Evolutionary conservation across 2,329 filamentous ascomycete species (phyloP).

Genomic region (Alternaria viburni): DNA sequence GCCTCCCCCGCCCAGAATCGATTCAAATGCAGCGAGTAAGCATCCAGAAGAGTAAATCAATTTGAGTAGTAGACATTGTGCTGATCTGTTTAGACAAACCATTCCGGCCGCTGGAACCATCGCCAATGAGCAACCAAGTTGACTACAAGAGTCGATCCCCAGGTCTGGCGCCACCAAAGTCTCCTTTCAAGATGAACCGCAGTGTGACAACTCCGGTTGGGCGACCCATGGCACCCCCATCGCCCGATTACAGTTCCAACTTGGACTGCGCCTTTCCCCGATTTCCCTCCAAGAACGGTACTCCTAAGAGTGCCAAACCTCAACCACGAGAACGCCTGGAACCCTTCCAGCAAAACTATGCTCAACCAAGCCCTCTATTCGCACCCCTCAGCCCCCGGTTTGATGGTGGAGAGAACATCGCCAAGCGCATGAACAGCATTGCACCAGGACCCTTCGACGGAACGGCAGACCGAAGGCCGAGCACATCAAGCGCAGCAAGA

Average conservation of each 20-base stretch:
- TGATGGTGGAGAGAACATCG: slow-evolving; percentile 53
- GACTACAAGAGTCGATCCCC: slow-evolving; percentile 33
- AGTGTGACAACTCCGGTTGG: slow-evolving; percentile 45
- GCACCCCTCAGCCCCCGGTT: slow-evolving; percentile 58
- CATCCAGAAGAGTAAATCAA: slow-evolving; percentile 12
- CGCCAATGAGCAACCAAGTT: slow-evolving; percentile 37
- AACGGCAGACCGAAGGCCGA: slow-evolving; percentile 39
- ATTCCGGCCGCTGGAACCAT: slow-evolving; percentile 36
- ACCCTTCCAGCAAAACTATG: slow-evolving; percentile 38
- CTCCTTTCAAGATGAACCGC: slow-evolving; percentile 40
- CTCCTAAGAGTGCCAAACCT: slow-evolving; percentile 29
- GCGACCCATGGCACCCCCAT: slow-evolving; percentile 41
- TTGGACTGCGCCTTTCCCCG: slow-evolving; percentile 62
- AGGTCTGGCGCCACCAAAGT: slow-evolving; percentile 27
- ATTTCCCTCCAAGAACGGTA: slow-evolving; percentile 54
- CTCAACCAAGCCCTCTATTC: slow-evolving; percentile 47
- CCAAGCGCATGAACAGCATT: slow-evolving; percentile 70
- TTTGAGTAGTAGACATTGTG: not conserved
- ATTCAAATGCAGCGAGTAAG: slow-evolving; percentile 65
- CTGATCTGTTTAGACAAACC: slow-evolving; percentile 44
- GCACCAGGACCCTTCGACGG: slow-evolving; percentile 70
- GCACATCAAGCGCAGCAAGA: slow-evolving; percentile 44
- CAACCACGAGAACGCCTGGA: slow-evolving; percentile 31
- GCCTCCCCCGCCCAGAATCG: slow-evolving; percentile 61
- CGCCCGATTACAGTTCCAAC: slow-evolving; percentile 40